Evolutionary conservation across 2,329 filamentous ascomycete species (phyloP), one percentile per base, ranked within the genome.

Genomic region (Geosmithia flava): DNA sequence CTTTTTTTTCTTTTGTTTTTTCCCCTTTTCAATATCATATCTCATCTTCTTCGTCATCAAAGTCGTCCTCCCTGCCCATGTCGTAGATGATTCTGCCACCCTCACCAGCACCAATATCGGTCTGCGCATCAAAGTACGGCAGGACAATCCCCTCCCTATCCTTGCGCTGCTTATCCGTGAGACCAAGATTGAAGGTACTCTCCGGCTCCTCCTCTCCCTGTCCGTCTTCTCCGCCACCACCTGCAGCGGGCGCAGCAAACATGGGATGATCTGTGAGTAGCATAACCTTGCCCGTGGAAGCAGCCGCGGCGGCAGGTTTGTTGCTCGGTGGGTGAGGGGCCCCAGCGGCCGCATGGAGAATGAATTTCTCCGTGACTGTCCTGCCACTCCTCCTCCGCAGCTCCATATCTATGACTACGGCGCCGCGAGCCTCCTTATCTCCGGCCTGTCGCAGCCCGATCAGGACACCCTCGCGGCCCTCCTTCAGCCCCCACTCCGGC

Each of bases 61-160:
- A 97, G 62, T 97, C 89, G 65, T 98, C 93, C 68, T 97, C 93
- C 53, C 81, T 78, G 1, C 90, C 91, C 86, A 97, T 95, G 56
- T 97, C 91, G 62, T 98, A 98, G 58, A 98, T 61, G 54, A 98
- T 98, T 51, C 91, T 76, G 0, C 93, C 93, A 4, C 93, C 91
- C 58, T 95, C 88, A 0, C 90, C 90, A 1, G 79, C 76, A 1
- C 81, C 83, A 47, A 81, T 76, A 45, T 83, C 84, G 47, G 81
- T 87, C 73, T 98, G 93, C 20, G 93, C 93, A 69, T 98, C 93
- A 65, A 94, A 96, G 63, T 98, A 97, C 16, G 93, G 93, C 63
- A 97, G 63, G 41, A 97, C 86, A 8, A 98, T 87, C 0, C 85
- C 87, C 58, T 96, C 91, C 23, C 93, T 72, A 46, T 95, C 91